phyloP scores from a whole-genome alignment of 345 rosid genomes.

The Cardamine resedifolia region DNA sequence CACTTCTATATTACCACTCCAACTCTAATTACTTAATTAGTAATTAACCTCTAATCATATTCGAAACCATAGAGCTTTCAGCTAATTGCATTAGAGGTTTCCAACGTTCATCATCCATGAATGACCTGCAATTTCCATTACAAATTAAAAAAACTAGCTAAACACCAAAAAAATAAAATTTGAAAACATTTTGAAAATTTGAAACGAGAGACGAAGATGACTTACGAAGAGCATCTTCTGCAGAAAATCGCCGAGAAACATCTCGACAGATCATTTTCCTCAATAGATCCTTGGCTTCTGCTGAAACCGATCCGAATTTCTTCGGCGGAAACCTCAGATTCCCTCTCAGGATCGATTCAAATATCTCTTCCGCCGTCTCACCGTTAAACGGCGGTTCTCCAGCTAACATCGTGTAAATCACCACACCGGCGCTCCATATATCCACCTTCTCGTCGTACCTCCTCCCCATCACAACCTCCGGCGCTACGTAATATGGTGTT shows the following conservation, averaged over 20 bases:
- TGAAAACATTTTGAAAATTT: background rate
- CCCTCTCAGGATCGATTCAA: slow-evolving; percentile 64
- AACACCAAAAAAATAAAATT: background rate
- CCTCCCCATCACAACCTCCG: slow-evolving; percentile 74
- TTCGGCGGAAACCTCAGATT: slow-evolving; percentile 66
- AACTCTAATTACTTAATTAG: no score
- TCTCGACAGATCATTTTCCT: slow-evolving; percentile 82
- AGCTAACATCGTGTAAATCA: slow-evolving; percentile 67
- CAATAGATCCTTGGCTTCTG: slow-evolving; percentile 63
- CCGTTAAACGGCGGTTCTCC: slow-evolving; percentile 80
- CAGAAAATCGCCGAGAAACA: slow-evolving; percentile 67
- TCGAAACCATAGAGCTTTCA: slow-evolving; percentile 5
- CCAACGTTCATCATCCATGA: slow-evolving; percentile 37
- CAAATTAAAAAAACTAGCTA: background rate
- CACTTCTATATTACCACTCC: background rate
- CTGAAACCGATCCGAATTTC: slow-evolving; percentile 48
- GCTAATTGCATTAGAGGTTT: slow-evolving; percentile 6
- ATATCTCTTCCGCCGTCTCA: slow-evolving; percentile 63
- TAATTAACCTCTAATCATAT: background rate
- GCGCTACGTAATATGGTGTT: slow-evolving; percentile 84
- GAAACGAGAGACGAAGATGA: slow-evolving; percentile 11
- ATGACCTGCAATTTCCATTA: slow-evolving; percentile 27
- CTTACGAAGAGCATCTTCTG: slow-evolving; percentile 78
- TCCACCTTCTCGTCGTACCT: slow-evolving; percentile 76
- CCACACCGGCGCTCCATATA: slow-evolving; percentile 83